These are phyloP conservation scores for Durusdinium trenchii DNA, from an alignment of 73 alveolate species.

Conservation along the genomic window DNA sequence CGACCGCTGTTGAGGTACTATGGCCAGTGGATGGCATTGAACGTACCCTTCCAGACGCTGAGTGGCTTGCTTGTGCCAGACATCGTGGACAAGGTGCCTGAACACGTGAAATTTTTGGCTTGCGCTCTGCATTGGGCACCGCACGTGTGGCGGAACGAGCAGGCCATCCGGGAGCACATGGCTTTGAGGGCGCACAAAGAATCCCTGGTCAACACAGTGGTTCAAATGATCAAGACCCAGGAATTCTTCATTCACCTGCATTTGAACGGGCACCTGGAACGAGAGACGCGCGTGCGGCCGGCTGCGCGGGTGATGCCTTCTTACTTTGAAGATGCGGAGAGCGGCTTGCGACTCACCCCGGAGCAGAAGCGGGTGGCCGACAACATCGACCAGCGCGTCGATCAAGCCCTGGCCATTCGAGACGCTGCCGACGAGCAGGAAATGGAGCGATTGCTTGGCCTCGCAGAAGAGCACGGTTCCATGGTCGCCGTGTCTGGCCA, in stretches of 20 bases:
- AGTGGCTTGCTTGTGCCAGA: conserved; percentile 11
- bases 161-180: neutral
- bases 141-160: conserved; percentile 22
- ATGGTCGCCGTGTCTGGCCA: neutral
- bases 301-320: neutral
- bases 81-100: conserved; percentile 36
- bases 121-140: conserved; percentile 69
- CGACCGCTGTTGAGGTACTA: no score
- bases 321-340: neutral
- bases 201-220: neutral
- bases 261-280: neutral
- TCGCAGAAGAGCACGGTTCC: conserved; percentile 5
- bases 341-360: neutral
- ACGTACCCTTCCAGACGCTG: conserved; percentile 6
- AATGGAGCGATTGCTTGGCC: neutral
- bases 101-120: neutral
- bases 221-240: conserved; percentile 27
- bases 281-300: neutral
- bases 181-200: neutral
- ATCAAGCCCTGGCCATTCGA: conserved; percentile 17
- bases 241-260: conserved; percentile 24
- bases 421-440: neutral
- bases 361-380: neutral
- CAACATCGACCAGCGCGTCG: conserved; percentile 33
- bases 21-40: conserved; percentile 61